phyloP scores from a whole-genome alignment of 176 grass and related monocot genomes.

The Oryza australiensis region DNA sequence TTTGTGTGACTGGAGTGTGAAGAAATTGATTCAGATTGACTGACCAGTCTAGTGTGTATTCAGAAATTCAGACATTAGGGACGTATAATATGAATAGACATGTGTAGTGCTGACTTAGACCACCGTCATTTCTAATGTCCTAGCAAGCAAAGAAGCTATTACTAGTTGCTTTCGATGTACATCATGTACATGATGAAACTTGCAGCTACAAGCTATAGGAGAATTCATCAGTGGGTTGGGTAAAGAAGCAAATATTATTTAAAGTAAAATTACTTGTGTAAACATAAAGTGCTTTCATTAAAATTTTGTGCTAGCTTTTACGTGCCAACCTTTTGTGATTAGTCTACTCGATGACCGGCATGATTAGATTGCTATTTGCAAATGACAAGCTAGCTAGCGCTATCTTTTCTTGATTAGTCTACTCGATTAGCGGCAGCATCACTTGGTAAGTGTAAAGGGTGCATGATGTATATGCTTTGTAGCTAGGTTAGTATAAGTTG shows the following conservation, averaged over 20 bases:
- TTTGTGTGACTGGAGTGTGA: neutral
- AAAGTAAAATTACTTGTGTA: conserved; percentile 14
- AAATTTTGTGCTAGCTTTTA: conserved; percentile 29
- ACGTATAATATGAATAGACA: neutral
- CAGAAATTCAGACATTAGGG: neutral
- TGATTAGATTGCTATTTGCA: conserved; percentile 34
- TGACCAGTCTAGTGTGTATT: neutral
- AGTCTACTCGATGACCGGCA: conserved; percentile 33
- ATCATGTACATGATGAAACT: conserved; percentile 47
- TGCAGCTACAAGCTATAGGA: conserved; percentile 10
- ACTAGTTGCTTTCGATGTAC: conserved; percentile 37
- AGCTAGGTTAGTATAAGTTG: neutral
- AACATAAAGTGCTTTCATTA: conserved; percentile 47
- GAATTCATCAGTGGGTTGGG: conserved; percentile 46
- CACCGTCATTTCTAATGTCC: conserved; percentile 30
- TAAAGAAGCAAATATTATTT: conserved; percentile 42
- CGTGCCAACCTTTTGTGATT: conserved; percentile 12
- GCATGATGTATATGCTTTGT: neutral
- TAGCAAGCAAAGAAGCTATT: conserved; percentile 23
- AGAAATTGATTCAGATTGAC: conserved; percentile 3
- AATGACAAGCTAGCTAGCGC: conserved; percentile 26
- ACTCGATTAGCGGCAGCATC: neutral
- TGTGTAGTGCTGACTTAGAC: neutral
- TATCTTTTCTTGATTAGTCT: neutral
- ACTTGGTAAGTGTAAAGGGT: neutral